Evolutionary conservation across 2,329 filamentous ascomycete species (phyloP).

Genomic region (Fusarium drepaniforme): DNA sequence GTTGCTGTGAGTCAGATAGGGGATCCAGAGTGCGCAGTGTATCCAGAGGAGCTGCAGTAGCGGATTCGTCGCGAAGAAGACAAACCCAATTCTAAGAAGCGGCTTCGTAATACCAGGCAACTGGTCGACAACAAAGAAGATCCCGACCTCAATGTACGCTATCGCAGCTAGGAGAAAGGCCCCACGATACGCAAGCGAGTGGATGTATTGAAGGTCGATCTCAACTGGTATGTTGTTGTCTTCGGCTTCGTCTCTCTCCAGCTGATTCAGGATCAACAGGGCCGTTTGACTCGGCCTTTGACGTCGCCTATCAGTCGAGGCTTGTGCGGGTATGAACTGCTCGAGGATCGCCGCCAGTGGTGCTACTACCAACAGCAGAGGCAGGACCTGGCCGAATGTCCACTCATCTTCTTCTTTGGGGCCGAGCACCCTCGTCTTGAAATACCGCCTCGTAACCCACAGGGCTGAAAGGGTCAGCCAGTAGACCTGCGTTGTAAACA

Average conservation of each 20-base stretch:
- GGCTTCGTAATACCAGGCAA: not conserved
- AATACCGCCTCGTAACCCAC: not conserved
- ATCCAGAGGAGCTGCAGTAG: not conserved
- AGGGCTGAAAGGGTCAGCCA: not conserved
- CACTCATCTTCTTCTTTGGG: not conserved
- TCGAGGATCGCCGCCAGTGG: not conserved
- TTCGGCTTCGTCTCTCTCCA: not conserved
- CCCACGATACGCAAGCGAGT: not conserved
- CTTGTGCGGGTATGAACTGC: not conserved
- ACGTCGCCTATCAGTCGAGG: not conserved
- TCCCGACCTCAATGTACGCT: not conserved
- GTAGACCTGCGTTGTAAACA: not conserved
- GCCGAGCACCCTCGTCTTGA: rapidly evolving
- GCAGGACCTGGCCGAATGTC: slow-evolving; percentile 14
- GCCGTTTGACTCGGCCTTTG: not conserved
- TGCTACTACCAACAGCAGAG: not conserved
- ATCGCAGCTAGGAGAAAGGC: not conserved
- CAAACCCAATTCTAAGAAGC: not conserved
- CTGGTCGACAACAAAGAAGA: not conserved
- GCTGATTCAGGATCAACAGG: not conserved
- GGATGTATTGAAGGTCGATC: not conserved
- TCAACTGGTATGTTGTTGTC: not conserved
- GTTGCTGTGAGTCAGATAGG: not conserved
- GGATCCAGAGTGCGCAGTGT: not conserved
- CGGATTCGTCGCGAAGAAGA: not conserved